Conservation (phyloP, 768 basidiomycete species). For the Daedaleopsis nitida region DNA sequence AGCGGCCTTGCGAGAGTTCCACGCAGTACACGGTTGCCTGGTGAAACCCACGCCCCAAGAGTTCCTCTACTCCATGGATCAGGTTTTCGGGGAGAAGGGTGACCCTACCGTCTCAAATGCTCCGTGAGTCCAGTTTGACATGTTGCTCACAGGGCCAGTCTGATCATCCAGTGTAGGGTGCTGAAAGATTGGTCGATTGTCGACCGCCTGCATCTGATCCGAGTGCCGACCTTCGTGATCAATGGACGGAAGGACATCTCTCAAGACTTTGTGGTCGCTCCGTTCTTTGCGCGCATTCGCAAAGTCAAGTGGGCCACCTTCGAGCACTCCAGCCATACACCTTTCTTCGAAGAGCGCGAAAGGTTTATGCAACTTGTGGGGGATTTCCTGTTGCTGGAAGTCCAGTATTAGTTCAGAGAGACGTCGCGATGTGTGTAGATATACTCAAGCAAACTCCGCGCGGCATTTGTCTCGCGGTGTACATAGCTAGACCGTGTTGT, state of each 20-base stretch:
- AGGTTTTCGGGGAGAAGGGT: constrained; percentile 31
- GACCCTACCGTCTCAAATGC: constrained; percentile 47
- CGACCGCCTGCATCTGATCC: constrained; percentile 26
- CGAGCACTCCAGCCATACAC: constrained; percentile 31
- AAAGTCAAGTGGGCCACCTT: constrained; percentile 33
- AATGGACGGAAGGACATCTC: constrained; percentile 33
- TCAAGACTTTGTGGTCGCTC: constrained; percentile 28
- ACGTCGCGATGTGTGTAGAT: not conserved
- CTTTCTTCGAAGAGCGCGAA: constrained; percentile 33
- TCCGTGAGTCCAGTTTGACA: constrained; percentile 9
- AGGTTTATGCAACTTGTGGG: constrained; percentile 27
- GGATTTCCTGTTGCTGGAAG: constrained; percentile 22
- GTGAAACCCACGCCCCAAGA: constrained; percentile 45
- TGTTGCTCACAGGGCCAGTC: not conserved
- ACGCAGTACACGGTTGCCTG: constrained; percentile 43
- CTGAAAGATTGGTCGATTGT: constrained; percentile 30
- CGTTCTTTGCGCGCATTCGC: constrained; percentile 26
- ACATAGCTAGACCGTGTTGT: too few relatives aligned
- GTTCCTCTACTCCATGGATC: constrained; percentile 35
- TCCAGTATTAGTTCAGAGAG: not conserved
- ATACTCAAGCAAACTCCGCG: too few relatives aligned
- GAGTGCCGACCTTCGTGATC: constrained; percentile 29
- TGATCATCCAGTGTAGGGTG: constrained; percentile 10
- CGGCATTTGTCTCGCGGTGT: too few relatives aligned
- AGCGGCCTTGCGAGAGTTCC: constrained; percentile 42